Conservation (phyloP, 306 rosid species). For the Rubus idaeus region DNA sequence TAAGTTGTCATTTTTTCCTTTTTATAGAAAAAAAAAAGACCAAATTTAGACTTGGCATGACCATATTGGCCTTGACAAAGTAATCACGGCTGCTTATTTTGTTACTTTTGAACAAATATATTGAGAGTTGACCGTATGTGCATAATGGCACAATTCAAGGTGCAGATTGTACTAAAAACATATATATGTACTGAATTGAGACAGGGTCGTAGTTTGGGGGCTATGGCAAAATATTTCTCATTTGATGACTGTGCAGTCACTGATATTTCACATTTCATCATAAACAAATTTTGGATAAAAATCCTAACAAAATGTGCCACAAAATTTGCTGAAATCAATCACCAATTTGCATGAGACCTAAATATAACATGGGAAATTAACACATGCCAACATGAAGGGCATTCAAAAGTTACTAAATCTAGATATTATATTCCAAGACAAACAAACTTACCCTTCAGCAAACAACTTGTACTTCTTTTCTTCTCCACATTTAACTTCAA, state of each 20-base stretch:
- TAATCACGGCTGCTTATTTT: background rate
- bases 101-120: background rate
- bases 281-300: background rate
- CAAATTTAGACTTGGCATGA: background rate
- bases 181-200: background rate
- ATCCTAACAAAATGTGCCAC: background rate
- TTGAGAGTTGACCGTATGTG: background rate
- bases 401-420: background rate
- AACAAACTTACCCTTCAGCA: conserved; percentile 88
- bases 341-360: background rate
- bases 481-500: conserved; percentile 34
- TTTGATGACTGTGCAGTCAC: background rate
- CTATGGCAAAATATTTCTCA: background rate
- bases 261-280: background rate
- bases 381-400: background rate
- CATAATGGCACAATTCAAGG: background rate
- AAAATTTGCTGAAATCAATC: background rate
- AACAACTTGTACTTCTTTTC: conserved; percentile 53
- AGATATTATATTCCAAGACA: background rate
- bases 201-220: background rate
- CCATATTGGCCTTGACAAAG: background rate
- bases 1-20: background rate
- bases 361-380: background rate
- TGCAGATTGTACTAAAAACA: background rate
- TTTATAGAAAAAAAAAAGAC: background rate